These are phyloP conservation scores for Biscutella auriculata DNA, from an alignment of 441 rosid species.

Conservation along the genomic window DNA sequence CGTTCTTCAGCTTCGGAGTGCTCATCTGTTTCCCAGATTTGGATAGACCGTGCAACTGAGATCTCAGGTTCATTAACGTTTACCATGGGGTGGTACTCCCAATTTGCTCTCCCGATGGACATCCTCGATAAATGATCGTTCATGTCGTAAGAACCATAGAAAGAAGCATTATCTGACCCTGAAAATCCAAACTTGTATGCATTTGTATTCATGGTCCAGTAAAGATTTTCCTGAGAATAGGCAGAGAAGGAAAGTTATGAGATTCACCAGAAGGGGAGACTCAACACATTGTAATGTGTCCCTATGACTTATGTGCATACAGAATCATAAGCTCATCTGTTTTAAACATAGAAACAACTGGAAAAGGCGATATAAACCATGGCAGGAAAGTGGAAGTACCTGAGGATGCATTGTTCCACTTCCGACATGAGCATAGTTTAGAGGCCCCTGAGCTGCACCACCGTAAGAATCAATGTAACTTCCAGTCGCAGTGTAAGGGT, in stretches of 20 bases:
- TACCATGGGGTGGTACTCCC: constrained; percentile 44
- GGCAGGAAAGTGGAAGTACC: constrained; percentile 23
- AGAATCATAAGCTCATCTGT: neutral
- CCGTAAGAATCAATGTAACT: constrained; percentile 44
- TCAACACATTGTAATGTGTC: neutral
- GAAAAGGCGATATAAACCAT: neutral
- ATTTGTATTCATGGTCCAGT: constrained; percentile 61
- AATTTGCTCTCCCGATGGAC: constrained; percentile 42
- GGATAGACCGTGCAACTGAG: constrained; percentile 30
- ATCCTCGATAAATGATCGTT: constrained; percentile 48
- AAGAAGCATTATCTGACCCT: constrained; percentile 45
- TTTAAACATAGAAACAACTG: neutral
- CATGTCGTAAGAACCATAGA: constrained; percentile 46
- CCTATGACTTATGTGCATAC: neutral
- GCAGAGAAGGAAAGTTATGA: constrained; percentile 7
- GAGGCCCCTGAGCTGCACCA: constrained; percentile 29
- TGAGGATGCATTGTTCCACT: constrained; percentile 29
- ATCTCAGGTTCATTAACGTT: constrained; percentile 32
- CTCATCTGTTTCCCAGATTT: constrained; percentile 24
- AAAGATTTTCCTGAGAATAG: constrained; percentile 47
- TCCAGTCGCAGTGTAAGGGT: constrained; percentile 39
- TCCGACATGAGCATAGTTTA: constrained; percentile 26
- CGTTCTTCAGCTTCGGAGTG: constrained; percentile 52
- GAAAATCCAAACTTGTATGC: constrained; percentile 70
- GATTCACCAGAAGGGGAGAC: neutral